Base-by-base conservation (phyloP, 78 protist genomes). In the Dictyostelium brefeldianum region DNA sequence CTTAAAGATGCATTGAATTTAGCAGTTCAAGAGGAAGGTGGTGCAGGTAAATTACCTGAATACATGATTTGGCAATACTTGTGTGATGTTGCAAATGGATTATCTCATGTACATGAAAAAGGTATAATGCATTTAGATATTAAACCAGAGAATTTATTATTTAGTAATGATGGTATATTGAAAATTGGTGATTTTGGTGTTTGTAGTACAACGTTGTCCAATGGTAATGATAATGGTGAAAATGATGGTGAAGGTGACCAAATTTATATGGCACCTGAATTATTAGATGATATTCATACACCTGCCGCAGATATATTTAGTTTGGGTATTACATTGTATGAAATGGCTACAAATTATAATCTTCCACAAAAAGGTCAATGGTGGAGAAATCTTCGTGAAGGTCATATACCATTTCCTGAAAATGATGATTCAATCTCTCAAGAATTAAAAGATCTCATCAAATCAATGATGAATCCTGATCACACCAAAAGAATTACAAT, bases 121-220 rank as follows among this genome's bases (percentile, higher is more conserved):
- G 98, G 96, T 12, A 78, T 97, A 20, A 53, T 96, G 47, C 98
- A 97, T 90, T 69, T 71, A n/a, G 97, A 96, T 47, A 95, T 97
- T 46, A 97, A 97, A 70, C 98, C 98, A 18, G 95, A 80, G 47
- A 97, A 97, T 64, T 27, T 97, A 5, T 43, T 96, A 27, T 73
- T 96, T 41, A 7, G 87, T 0, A 64, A 62, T n/a, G 90, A 79
- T 10, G 91, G 91, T 10, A 18, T 10, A 5, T 31, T 97, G 43
- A 97, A 97, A 56, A 48, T 96, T 18, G 82, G 89, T 20, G 98
- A 97, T 79, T 97, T 97, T 43, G 98, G 98, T 36, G 89, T 94
- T 14, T 67, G 75, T 31, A 67, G 75, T 67, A 67, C 48, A 4
- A 31, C 75, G 18, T 36, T 64, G 41, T 12, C 43, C 43, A 36